Base-by-base conservation (phyloP, 2,329 filamentous ascomycete species). In the Ceratocystis smalleyi region DNA sequence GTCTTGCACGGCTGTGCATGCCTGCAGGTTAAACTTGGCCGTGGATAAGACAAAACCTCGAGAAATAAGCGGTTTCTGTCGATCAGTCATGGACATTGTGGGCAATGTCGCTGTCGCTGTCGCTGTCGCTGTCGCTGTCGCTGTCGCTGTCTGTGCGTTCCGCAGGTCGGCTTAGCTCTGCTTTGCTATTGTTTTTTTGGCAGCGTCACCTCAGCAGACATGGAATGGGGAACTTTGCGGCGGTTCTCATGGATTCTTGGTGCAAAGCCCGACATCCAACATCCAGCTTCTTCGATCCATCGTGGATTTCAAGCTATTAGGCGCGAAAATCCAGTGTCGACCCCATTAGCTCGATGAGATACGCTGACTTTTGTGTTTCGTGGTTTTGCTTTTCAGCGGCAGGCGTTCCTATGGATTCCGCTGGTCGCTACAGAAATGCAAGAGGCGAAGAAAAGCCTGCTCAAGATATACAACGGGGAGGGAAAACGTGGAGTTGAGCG, bases 71-170 rank as follows among this genome's bases (percentile, higher is more conserved):
- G 54, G 27, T n/a, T 27, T 57, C 32, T 57, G 54, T 30, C 54
- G 54, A 57, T 57, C 54, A 35, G 27, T 8, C 27, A 57, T n/a
- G 54, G 32, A 32, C 30, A 35, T 32, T 30, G 27, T 35, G 7
- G 27, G 27, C 27, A 27, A 27, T 12, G 49, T 54, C 17, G 47
- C 47, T 0, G n/a, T 22, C 5, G 22, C 5, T 27, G 47, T 24
- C 10, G 17, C 15, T 24, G 45, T 22, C 12, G 17, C 45, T 24
- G 47, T 45, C 8, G 22, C 17, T 24, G 45, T 49, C n/a, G n/a
- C 47, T 27, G 47, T 51, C 54, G 54, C 32, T 35, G 54, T 57
- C 54, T 57, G 54, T 57, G 54, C 54, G 54, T 22, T 35, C 54
- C 54, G 54, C 27, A 35, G 22, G 51, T 55, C 27, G 51, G 51